Evolutionary conservation across 768 basidiomycete species (phyloP).

Genomic region (Boletus barrowsii): DNA sequence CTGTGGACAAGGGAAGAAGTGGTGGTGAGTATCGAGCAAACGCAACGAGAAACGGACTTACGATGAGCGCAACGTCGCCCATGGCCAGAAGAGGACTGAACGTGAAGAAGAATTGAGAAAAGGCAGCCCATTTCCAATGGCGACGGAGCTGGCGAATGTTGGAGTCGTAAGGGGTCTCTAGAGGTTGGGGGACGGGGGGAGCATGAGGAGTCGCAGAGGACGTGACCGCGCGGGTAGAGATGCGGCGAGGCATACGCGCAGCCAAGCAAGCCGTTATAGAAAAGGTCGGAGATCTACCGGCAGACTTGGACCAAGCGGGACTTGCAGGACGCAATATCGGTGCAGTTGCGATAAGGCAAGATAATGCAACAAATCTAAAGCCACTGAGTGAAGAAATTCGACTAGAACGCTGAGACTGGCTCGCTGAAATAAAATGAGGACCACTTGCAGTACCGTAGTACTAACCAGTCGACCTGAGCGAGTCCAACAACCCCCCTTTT

Average conservation of each 20-base stretch:
- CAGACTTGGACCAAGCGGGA: constrained; percentile 22
- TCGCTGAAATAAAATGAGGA: constrained; percentile 11
- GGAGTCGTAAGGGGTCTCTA: constrained; percentile 29
- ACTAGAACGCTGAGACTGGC: constrained; percentile 9
- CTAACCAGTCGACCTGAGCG: neutral
- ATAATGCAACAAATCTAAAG: constrained; percentile 20
- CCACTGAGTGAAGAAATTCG: constrained; percentile 8
- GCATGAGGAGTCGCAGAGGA: constrained; percentile 31
- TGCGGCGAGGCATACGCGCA: constrained; percentile 58
- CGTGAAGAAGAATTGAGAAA: constrained; percentile 86
- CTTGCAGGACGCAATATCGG: constrained; percentile 17
- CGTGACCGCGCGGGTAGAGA: constrained; percentile 38
- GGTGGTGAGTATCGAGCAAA: neutral
- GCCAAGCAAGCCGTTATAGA: constrained; percentile 35
- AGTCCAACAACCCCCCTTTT: neutral
- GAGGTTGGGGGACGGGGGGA: constrained; percentile 24
- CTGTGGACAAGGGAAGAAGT: constrained; percentile 36
- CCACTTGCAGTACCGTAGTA: neutral
- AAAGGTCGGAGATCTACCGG: constrained; percentile 36
- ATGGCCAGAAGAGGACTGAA: constrained; percentile 73
- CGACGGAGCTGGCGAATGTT: constrained; percentile 59
- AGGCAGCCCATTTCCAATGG: constrained; percentile 92
- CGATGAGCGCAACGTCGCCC: constrained; percentile 65
- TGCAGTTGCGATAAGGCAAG: constrained; percentile 19
- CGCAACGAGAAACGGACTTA: constrained; percentile 33